These are phyloP conservation scores for Podaxis pistillaris DNA, from an alignment of 768 basidiomycete species.

Conservation along the genomic window DNA sequence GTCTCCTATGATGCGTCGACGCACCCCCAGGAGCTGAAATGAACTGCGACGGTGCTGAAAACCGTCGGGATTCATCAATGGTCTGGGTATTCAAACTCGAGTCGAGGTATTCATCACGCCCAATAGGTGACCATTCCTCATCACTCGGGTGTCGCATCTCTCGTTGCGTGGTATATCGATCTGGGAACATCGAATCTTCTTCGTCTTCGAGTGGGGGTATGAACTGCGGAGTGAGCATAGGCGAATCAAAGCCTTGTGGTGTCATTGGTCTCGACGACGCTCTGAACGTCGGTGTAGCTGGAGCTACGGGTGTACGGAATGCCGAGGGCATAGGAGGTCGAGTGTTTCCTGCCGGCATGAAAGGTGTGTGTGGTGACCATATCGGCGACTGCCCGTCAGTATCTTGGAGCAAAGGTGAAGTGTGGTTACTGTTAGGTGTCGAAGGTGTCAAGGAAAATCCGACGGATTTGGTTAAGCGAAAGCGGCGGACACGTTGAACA, in stretches of 20 bases:
- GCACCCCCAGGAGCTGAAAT: slow-evolving; percentile 35
- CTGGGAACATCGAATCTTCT: slow-evolving; percentile 48
- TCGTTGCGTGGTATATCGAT: slow-evolving; percentile 44
- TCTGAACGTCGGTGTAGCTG: slow-evolving; percentile 13
- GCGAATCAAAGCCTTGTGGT: slow-evolving; percentile 23
- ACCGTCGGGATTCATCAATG: slow-evolving; percentile 13
- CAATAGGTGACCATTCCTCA: slow-evolving; percentile 35
- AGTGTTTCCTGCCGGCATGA: slow-evolving; percentile 7
- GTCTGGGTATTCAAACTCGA: slow-evolving; percentile 3
- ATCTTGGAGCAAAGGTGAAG: slow-evolving; percentile 1
- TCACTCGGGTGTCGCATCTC: slow-evolving; percentile 28
- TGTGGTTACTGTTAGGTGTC: slow-evolving; percentile 4
- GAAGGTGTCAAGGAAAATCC: slow-evolving; percentile 20
- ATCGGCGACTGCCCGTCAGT: not conserved
- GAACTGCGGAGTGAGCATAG: slow-evolving; percentile 34
- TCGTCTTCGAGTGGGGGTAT: slow-evolving; percentile 46
- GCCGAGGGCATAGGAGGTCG: slow-evolving; percentile 8
- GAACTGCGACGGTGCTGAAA: slow-evolving; percentile 27
- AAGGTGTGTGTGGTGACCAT: slow-evolving; percentile 15
- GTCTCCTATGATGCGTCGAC: slow-evolving; percentile 19
- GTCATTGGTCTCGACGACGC: slow-evolving; percentile 30
- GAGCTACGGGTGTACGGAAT: slow-evolving; percentile 13
- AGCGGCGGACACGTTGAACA: slow-evolving; percentile 44
- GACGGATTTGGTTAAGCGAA: slow-evolving; percentile 24
- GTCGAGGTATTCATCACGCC: slow-evolving; percentile 6